Percentiles rank a stretch among this genome's conserved stretches.
These are phyloP conservation scores for Delphinella strobiligena DNA, from an alignment of 2,329 filamentous ascomycete species.

Conservation along the genomic window DNA sequence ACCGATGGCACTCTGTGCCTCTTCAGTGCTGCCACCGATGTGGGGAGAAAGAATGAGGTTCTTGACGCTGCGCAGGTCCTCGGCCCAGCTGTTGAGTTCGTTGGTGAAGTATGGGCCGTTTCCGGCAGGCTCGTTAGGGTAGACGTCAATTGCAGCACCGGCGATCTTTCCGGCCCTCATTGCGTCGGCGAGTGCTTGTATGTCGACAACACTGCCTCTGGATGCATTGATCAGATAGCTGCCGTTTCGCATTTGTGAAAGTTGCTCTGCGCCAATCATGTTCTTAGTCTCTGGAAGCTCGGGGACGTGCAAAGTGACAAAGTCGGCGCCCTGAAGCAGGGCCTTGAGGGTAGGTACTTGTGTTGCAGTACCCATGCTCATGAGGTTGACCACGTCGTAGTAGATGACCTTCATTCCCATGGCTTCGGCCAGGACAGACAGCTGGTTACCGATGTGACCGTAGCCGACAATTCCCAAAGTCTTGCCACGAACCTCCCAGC, in stretches of 20 bases:
- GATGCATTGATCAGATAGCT: constrained; percentile 94
- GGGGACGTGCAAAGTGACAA: constrained; percentile 88
- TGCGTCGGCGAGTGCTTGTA: constrained; percentile 78
- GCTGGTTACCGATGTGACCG: constrained; percentile 90
- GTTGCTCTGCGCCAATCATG: constrained; percentile 70
- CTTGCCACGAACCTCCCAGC: constrained; percentile 98
- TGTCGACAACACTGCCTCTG: constrained; percentile 86
- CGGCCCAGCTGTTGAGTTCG: constrained; percentile 69
- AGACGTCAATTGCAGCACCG: constrained; percentile 92
- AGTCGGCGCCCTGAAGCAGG: constrained; percentile 72
- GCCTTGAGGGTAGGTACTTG: constrained; percentile 70
- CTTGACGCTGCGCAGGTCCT: constrained; percentile 71
- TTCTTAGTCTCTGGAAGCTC: constrained; percentile 86
- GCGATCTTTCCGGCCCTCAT: constrained; percentile 79
- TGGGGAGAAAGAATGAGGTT: constrained; percentile 95
- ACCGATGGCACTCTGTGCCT: constrained; percentile 92
- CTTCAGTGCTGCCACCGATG: constrained; percentile 94
- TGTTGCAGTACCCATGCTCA: constrained; percentile 79
- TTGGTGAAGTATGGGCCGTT: constrained; percentile 94
- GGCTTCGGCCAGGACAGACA: constrained; percentile 88
- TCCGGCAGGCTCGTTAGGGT: constrained; percentile 81
- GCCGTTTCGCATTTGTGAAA: constrained; percentile 83
- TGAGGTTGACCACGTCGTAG: constrained; percentile 88
- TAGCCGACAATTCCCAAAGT: constrained; percentile 94
- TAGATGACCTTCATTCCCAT: constrained; percentile 99